A percentile compares a stretch with the other conserved stretches of the same genome.
phyloP scores from a whole-genome alignment of 768 basidiomycete genomes.

The Thelephora ganbajun region DNA sequence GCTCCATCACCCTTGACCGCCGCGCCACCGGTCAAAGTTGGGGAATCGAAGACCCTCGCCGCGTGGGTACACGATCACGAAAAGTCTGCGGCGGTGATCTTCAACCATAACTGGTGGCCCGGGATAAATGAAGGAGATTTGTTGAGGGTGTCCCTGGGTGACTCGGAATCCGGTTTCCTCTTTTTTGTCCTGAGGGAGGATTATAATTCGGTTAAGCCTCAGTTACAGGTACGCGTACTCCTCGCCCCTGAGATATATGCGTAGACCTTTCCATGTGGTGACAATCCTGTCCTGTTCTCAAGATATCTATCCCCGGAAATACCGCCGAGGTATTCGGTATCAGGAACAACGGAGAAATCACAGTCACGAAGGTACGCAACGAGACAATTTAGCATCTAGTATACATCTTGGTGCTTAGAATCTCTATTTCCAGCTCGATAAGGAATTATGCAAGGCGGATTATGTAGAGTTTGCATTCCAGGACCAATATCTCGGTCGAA shows the following conservation, averaged over 20 bases:
- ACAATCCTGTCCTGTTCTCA: not conserved
- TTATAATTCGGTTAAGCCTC: conserved; percentile 33
- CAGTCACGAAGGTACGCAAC: conserved; percentile 45
- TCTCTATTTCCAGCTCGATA: conserved; percentile 42
- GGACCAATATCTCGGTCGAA: conserved; percentile 90
- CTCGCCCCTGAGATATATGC: not conserved
- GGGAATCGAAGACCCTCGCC: conserved; percentile 49
- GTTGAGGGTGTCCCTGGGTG: conserved; percentile 37
- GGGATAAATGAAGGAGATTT: conserved; percentile 70
- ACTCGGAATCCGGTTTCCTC: conserved; percentile 35
- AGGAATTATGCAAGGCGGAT: conserved; percentile 45
- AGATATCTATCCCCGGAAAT: conserved; percentile 67
- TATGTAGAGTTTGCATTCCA: conserved; percentile 86
- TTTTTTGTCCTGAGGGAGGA: conserved; percentile 62
- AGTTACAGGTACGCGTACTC: conserved; percentile 41
- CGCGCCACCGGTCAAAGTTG: conserved; percentile 35
- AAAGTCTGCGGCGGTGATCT: conserved; percentile 40
- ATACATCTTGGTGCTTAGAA: not conserved
- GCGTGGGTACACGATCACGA: conserved; percentile 66
- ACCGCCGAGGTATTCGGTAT: conserved; percentile 59
- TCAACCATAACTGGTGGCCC: conserved; percentile 68
- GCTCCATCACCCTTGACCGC: conserved; percentile 1
- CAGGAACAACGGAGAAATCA: conserved; percentile 61
- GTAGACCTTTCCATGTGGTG: not conserved
- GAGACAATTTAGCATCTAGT: conserved; percentile 1